Evolutionary conservation across 371 early-diverging fungal genomes (phyloP).

Genomic region (Actinomucor elegans): DNA sequence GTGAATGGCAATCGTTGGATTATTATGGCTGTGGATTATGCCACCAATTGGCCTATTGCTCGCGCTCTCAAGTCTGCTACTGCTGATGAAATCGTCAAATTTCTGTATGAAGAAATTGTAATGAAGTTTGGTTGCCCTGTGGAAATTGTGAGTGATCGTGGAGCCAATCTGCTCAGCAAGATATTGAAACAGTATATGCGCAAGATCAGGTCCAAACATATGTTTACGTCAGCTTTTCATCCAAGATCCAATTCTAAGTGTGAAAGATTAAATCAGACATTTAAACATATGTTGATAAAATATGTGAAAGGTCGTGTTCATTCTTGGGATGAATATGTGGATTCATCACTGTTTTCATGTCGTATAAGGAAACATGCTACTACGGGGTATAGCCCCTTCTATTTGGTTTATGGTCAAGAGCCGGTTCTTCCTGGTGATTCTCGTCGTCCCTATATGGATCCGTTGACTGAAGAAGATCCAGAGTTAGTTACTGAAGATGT

Average conservation of each 20-base stretch:
- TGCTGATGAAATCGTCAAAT: conserved; percentile 8
- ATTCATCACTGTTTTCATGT: conserved; percentile 10
- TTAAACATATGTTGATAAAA: conserved; percentile 1
- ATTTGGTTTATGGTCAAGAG: conserved; percentile 15
- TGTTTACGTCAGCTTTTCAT: not conserved
- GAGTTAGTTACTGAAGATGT: not conserved
- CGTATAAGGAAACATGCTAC: conserved; percentile 7
- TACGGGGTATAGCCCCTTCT: conserved; percentile 10
- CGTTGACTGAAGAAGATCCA: not conserved
- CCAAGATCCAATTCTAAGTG: conserved; percentile 19
- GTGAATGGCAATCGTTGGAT: conserved; percentile 16
- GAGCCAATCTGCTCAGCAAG: conserved; percentile 18
- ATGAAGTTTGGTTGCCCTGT: conserved; percentile 30
- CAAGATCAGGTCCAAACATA: not conserved
- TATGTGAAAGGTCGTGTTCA: conserved; percentile 5
- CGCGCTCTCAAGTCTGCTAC: conserved; percentile 18
- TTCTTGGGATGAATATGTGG: conserved; percentile 4
- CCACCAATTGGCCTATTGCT: conserved; percentile 40
- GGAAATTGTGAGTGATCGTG: conserved; percentile 25
- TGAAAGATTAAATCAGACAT: conserved; percentile 21
- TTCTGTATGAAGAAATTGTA: conserved; percentile 20
- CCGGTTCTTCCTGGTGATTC: conserved; percentile 16
- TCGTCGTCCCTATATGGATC: conserved; percentile 1
- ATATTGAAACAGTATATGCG: not conserved
- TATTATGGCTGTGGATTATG: conserved; percentile 38